Conservation (phyloP, 2,329 filamentous ascomycete genomes). For the Anthostomella pinea region DNA sequence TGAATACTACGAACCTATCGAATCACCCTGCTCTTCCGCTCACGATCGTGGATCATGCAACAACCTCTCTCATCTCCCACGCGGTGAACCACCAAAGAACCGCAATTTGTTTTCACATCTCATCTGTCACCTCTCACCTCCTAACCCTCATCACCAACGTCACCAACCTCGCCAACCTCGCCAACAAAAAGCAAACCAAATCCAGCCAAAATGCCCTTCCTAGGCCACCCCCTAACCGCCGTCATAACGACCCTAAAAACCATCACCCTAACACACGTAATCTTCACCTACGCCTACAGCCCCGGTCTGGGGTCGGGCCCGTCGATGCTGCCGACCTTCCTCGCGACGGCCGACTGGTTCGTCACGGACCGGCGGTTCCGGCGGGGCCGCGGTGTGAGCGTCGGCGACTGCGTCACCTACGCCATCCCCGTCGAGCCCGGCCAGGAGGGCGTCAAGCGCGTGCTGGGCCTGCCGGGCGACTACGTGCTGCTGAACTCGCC, state of each 20-base stretch:
- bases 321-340: conserved; percentile 87
- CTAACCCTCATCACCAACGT: conserved; percentile 1
- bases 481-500: conserved; percentile 68
- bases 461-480: conserved; percentile 73
- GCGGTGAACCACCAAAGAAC: too few relatives aligned
- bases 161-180: neutral
- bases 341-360: conserved; percentile 63
- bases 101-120: neutral
- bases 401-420: conserved; percentile 85
- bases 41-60: too few relatives aligned
- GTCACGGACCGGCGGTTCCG: conserved; percentile 66
- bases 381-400: conserved; percentile 59
- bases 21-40: too few relatives aligned
- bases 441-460: conserved; percentile 70
- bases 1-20: too few relatives aligned
- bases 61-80: too few relatives aligned
- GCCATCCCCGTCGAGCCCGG: conserved; percentile 66
- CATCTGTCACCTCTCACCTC: conserved; percentile 3
- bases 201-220: conserved; percentile 14
- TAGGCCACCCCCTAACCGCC: conserved; percentile 39
- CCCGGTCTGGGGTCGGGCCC: conserved; percentile 64
- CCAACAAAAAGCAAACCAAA: neutral
- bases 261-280: conserved; percentile 48
- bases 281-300: conserved; percentile 59
- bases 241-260: conserved; percentile 45